These are phyloP conservation scores for Rosa multiflora DNA, from an alignment of 306 rosid genomes.

Conservation along the genomic window DNA sequence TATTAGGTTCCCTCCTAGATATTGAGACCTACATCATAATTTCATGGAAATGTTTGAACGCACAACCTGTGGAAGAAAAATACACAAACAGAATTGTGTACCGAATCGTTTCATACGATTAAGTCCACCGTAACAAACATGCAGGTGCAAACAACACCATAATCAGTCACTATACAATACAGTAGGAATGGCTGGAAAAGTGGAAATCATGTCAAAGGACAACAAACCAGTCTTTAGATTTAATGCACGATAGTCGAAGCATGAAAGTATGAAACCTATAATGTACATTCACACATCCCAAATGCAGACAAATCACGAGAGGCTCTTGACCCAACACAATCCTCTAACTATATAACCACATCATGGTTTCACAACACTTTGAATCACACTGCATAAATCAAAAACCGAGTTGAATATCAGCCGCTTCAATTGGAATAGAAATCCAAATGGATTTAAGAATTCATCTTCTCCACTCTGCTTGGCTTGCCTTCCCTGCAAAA, in stretches of 20 bases:
- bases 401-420: constrained; percentile 36
- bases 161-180: constrained; percentile 33
- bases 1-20: neutral
- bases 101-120: neutral
- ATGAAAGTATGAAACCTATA: constrained; percentile 62
- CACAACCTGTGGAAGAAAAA: neutral
- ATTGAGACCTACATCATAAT: neutral
- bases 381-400: constrained; percentile 38
- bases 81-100: neutral
- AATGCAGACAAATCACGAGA: constrained; percentile 50
- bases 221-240: constrained; percentile 38
- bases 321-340: constrained; percentile 46
- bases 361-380: constrained; percentile 34
- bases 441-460: constrained; percentile 20
- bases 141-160: constrained; percentile 9
- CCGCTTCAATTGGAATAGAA: constrained; percentile 33
- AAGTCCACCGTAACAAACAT: constrained; percentile 11
- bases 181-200: constrained; percentile 36
- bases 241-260: constrained; percentile 26
- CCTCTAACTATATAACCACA: constrained; percentile 35
- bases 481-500: constrained; percentile 75
- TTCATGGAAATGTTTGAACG: neutral
- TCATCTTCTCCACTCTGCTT: constrained; percentile 94
- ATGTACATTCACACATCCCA: constrained; percentile 89
- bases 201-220: constrained; percentile 31